Conservation (phyloP, 208 protist species). For the Borovskyia barvae region DNA sequence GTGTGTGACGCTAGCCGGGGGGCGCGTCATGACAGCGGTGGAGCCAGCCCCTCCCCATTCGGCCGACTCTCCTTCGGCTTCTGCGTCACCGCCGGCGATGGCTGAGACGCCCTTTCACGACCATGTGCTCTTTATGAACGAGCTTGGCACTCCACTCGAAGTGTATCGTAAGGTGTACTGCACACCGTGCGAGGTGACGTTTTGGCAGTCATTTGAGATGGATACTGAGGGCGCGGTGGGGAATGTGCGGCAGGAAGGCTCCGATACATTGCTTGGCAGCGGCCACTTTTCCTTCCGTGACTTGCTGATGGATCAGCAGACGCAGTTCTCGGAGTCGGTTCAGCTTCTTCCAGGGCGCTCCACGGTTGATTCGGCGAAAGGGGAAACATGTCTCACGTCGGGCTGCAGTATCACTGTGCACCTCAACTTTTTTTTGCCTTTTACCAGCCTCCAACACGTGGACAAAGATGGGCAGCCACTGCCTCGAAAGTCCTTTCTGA, state of each 20-base stretch:
- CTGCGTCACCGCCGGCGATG: neutral
- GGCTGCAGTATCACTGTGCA: conserved; percentile 41
- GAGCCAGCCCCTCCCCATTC: neutral
- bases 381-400: conserved; percentile 45
- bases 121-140: conserved; percentile 25
- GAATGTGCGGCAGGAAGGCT: neutral
- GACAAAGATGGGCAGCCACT: conserved; percentile 30
- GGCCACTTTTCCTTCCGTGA: conserved; percentile 53
- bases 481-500: conserved; percentile 41
- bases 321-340: conserved; percentile 37
- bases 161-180: conserved; percentile 26
- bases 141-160: conserved; percentile 24
- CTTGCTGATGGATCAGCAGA: conserved; percentile 44
- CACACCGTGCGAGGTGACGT: conserved; percentile 23
- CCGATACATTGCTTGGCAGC: conserved; percentile 35
- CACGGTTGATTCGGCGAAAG: conserved; percentile 14
- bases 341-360: conserved; percentile 29
- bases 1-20: conserved; percentile 14
- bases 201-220: conserved; percentile 28
- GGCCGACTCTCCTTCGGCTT: neutral
- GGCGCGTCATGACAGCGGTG: neutral
- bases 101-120: conserved; percentile 4
- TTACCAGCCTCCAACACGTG: conserved; percentile 60
- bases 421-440: conserved; percentile 66
- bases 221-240: neutral